Evolutionary conservation across 2,329 filamentous ascomycete species (phyloP), one percentile per base, ranked within the genome.

Genomic region (Neopestalotiopsis sp.): DNA sequence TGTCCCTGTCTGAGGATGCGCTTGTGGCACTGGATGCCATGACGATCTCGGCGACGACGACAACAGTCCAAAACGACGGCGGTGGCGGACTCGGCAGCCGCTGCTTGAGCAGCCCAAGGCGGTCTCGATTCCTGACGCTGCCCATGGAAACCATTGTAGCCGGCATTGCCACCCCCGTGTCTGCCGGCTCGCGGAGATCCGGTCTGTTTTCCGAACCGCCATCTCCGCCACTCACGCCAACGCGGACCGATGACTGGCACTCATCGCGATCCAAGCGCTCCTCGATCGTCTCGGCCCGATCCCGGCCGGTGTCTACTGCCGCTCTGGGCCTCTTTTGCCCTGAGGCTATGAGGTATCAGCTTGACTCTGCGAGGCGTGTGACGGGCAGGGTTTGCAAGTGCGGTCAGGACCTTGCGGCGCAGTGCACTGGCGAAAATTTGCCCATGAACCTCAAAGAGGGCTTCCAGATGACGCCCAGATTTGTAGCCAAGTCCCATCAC

Each of bases 401-500:
- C 66, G 81, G 81, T 14, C 82, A 81, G 68, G 77, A 76, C 5
- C 81, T 80, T 79, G 68, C 73, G 38, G 68, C 69, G 1, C 42
- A 67, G 24, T 67, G 69, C 2, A 59, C 70, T 1, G 65, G 71
- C 42, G 71, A 74, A n/a, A 69, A 70, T 56, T 67, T 69, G n/a
- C 68, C 71, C 4, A 40, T 78, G 17, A 67, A 71, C 0, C 71
- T 82, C 53, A 81, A 82, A 61, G 79, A 82, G 34, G 81, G 81
- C 9, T 83, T 83, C 67, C 73, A 73, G 65, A 75, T 83, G 67
- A 81, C 80, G 32, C 70, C 75, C 3, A 76, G 81, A 32, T 83
- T 82, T 65, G 71, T 83, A 38, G 81, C 79, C 66, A 83, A 83
- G 72, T 82, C 80, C 24, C 81, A 83, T 69, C 80, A 5, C 28